Percentiles rank a stretch among this genome's conserved stretches.
These are phyloP conservation scores for Lepiota brunneoincarnata DNA, from an alignment of 768 basidiomycete genomes.

Conservation along the genomic window DNA sequence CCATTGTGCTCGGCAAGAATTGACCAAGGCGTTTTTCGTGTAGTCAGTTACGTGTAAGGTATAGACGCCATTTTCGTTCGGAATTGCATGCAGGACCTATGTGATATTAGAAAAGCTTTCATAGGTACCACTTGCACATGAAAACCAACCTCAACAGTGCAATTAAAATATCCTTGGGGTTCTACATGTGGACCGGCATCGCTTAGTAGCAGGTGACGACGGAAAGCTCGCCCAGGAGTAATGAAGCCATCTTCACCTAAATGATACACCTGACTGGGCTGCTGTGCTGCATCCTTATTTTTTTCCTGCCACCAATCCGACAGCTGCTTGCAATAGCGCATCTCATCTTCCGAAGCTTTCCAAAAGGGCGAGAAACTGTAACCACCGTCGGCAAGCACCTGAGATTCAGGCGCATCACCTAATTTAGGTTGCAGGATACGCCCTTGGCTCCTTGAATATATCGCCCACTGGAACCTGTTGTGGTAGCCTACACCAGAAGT, in stretches of 20 bases:
- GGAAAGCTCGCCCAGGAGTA: background rate
- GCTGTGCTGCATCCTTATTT: background rate
- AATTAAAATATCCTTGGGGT: constrained; percentile 57
- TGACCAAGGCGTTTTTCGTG: constrained; percentile 38
- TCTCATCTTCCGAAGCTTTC: background rate
- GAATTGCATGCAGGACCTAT: constrained; percentile 48
- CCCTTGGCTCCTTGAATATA: background rate
- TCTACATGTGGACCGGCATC: constrained; percentile 43
- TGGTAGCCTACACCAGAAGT: constrained; percentile 4
- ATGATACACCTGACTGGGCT: constrained; percentile 2
- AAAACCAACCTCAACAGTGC: constrained; percentile 52
- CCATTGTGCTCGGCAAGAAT: constrained; percentile 37
- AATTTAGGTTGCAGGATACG: background rate
- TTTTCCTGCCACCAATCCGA: constrained; percentile 10
- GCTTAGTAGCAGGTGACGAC: constrained; percentile 45
- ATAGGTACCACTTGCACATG: background rate
- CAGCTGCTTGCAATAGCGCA: constrained; percentile 7
- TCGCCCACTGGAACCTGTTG: constrained; percentile 1
- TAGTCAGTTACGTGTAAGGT: constrained; percentile 68
- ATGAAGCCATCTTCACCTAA: background rate
- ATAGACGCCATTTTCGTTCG: constrained; percentile 35
- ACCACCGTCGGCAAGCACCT: constrained; percentile 1
- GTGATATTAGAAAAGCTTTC: background rate
- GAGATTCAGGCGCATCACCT: background rate
- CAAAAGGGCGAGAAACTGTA: background rate